Percentiles rank a stretch among this genome's conserved stretches.
Conservation (phyloP, 2,329 filamentous ascomycete genomes). For the Fusarium tupiense region DNA sequence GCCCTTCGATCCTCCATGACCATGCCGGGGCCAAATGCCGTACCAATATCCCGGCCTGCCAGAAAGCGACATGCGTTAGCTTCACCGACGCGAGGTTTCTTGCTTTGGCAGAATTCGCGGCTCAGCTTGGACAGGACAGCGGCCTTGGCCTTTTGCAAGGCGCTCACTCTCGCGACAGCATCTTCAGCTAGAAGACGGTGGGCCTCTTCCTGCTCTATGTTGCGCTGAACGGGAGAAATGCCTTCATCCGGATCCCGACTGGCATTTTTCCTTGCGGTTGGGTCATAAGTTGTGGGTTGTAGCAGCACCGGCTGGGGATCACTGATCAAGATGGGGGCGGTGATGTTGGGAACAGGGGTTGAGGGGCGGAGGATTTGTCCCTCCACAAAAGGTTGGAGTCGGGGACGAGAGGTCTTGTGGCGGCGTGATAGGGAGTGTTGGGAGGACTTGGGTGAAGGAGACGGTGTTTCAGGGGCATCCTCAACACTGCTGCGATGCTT, state of each 20-base stretch:
- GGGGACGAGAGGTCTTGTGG: conserved; percentile 40
- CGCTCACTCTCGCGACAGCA: conserved; percentile 61
- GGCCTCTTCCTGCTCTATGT: conserved; percentile 65
- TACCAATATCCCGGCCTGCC: conserved; percentile 44
- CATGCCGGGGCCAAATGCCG: conserved; percentile 47
- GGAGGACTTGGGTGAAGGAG: conserved; percentile 33
- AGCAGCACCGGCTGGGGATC: conserved; percentile 63
- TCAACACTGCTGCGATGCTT: conserved; percentile 48
- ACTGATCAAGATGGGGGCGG: conserved; percentile 60
- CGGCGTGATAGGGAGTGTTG: conserved; percentile 38
- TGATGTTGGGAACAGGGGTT: conserved; percentile 53
- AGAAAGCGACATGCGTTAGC: conserved; percentile 49
- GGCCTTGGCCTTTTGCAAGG: conserved; percentile 67
- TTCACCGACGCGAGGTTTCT: conserved; percentile 47
- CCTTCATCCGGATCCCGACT: conserved; percentile 50
- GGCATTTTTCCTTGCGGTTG: conserved; percentile 40
- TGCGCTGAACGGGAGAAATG: conserved; percentile 67
- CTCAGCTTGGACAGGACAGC: conserved; percentile 68
- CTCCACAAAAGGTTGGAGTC: conserved; percentile 39
- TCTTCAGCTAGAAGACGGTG: conserved; percentile 68
- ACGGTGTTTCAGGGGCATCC: conserved; percentile 24
- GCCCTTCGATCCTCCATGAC: conserved; percentile 56
- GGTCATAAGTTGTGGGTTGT: conserved; percentile 67
- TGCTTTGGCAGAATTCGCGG: conserved; percentile 56
- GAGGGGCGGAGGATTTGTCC: conserved; percentile 40